These are phyloP conservation scores for Paratinospora sagittata DNA, from an alignment of 164 flowering plant genomes.

Conservation along the genomic window DNA sequence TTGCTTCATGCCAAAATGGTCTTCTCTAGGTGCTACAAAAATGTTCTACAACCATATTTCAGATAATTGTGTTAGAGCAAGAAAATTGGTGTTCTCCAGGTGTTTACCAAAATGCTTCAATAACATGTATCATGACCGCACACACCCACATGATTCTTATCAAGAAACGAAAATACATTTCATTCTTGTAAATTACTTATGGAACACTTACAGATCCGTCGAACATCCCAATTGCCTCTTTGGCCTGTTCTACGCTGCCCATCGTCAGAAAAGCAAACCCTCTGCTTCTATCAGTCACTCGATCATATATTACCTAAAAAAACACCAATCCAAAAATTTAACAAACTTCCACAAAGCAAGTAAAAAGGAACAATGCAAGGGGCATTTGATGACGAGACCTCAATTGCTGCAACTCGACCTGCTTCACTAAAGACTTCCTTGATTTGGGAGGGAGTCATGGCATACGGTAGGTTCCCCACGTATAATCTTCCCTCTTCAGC, in stretches of 20 bases:
- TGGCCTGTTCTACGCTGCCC: constrained; percentile 67
- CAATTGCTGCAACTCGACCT: constrained; percentile 53
- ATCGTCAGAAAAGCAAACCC: constrained; percentile 88
- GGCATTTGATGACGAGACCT: constrained; percentile 30
- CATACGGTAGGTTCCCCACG: constrained; percentile 76
- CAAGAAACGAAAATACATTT: neutral
- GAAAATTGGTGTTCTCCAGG: neutral
- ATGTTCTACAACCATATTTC: no score
- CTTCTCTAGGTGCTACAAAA: no score
- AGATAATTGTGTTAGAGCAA: neutral
- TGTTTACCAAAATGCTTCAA: neutral
- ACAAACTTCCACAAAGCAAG: neutral
- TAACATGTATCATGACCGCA: no score
- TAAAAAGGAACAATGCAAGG: neutral
- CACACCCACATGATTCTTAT: neutral
- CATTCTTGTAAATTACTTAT: neutral
- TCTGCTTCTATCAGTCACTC: constrained; percentile 82
- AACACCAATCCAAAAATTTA: neutral
- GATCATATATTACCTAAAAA: constrained; percentile 65
- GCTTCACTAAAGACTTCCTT: constrained; percentile 56
- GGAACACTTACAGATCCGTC: constrained; percentile 74
- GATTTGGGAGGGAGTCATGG: constrained; percentile 59
- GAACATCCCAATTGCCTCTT: constrained; percentile 71
- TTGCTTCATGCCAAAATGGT: no score
- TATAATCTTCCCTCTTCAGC: constrained; percentile 43